Conservation (phyloP, 1,284 basidiomycete genomes). For the Sporisorium scitamineum region DNA sequence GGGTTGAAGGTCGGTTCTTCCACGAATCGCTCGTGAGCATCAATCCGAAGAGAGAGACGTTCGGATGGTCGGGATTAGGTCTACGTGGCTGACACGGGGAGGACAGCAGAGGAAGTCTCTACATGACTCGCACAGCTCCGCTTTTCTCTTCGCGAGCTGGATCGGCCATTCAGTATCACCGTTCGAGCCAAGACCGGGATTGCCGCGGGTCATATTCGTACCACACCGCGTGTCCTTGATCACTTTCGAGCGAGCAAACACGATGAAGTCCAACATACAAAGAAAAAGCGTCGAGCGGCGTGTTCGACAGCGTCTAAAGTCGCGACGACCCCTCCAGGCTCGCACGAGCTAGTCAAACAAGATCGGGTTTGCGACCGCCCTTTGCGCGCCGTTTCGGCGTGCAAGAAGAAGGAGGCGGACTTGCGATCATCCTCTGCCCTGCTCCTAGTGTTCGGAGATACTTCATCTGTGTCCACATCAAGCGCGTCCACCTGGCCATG, state of each 20-base stretch:
- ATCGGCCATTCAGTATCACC: not conserved
- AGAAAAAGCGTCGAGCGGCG: too few relatives aligned
- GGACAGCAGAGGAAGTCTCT: not conserved
- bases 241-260: too few relatives aligned
- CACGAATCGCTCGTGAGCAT: too few relatives aligned
- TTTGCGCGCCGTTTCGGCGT: not conserved
- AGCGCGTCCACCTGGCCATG: not conserved
- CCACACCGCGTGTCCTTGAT: too few relatives aligned
- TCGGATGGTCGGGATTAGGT: conserved; percentile 1
- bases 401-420: not conserved
- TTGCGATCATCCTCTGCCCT: not conserved
- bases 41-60: too few relatives aligned
- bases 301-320: too few relatives aligned
- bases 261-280: too few relatives aligned
- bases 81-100: not conserved
- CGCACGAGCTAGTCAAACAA: not conserved
- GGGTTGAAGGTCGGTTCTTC: not conserved
- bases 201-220: too few relatives aligned
- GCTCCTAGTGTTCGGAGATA: not conserved
- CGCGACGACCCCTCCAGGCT: too few relatives aligned
- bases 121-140: not conserved
- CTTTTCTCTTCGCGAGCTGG: not conserved
- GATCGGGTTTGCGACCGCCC: not conserved
- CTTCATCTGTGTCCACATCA: not conserved
- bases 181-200: not conserved